Evolutionary conservation across 192 early-diverging fungal genomes (phyloP), one percentile per base, ranked within the genome.

Genomic region (Spizellomyces sp.): DNA sequence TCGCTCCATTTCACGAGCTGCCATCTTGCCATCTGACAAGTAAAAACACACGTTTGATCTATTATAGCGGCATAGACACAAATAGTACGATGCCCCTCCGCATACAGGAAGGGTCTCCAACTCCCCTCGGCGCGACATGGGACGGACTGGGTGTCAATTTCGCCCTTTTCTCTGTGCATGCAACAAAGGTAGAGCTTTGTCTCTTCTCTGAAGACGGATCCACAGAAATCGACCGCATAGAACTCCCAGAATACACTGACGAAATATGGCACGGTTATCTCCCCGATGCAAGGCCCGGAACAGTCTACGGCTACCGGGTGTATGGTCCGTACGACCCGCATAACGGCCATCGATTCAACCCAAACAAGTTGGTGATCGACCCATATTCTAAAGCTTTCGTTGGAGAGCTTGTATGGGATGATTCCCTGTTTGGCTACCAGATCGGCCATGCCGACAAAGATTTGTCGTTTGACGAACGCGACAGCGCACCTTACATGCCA

Each of bases 71-170:
- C 27, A 36, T 36, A 36, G 27, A 36, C 27, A 36, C 27, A 36
- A 36, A 36, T 36, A 36, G 27, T 36, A 36, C 27, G 27, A 62
- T 62, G 60, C 60, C 60, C 17, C 15, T 41, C 9, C 64, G 64
- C 68, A 46, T 70, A 15, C n/a, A 36, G 41, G 70, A 72, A 57
- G 70, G 70, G 8, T 56, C 56, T 22, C 70, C 70, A 8, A 42
- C 44, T 50, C 70, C 70, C 14, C 70, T 72, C 42, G 70, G 70
- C 47, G 70, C 70, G 19, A 64, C 70, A 21, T 72, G 70, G 70
- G 70, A 72, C 62, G 70, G 70, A 44, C 70, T 72, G 36, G 70
- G 70, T 42, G 70, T 72, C 6, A 72, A 72, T 56, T 72, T 72
- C 47, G 70, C 70, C 48, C 55, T 72, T 14, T 72, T 72, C 52